Conservation (phyloP, 345 rosid genomes). For the Salix udensis region DNA sequence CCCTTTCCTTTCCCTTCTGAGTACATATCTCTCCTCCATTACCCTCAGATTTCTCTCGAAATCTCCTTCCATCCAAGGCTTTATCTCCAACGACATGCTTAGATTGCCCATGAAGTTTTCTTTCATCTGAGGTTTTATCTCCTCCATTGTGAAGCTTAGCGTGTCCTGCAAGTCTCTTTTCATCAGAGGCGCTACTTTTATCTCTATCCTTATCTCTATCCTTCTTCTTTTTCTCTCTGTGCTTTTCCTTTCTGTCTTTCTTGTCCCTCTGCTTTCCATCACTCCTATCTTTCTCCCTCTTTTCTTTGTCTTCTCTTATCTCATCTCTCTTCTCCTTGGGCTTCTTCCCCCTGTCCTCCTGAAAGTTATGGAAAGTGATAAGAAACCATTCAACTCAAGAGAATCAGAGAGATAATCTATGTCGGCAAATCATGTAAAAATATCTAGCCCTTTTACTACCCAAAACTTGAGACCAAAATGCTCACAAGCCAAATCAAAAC, state of each 20-base stretch:
- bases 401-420: too few relatives aligned
- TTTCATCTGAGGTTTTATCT: conserved; percentile 32
- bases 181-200: conserved; percentile 30
- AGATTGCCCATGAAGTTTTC: conserved; percentile 22
- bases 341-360: conserved; percentile 54
- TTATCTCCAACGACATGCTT: conserved; percentile 27
- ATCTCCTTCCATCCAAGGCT: not conserved
- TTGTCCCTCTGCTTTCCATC: conserved; percentile 47
- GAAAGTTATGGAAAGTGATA: conserved; percentile 4
- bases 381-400: too few relatives aligned
- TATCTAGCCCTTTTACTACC: too few relatives aligned
- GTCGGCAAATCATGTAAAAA: too few relatives aligned
- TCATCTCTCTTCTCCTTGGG: conserved; percentile 51
- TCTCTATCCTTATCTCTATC: conserved; percentile 35
- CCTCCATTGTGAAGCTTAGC: conserved; percentile 23
- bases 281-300: conserved; percentile 50
- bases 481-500: too few relatives aligned
- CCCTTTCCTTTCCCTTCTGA: too few relatives aligned
- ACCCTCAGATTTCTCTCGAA: not conserved
- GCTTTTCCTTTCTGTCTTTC: conserved; percentile 46
- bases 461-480: too few relatives aligned
- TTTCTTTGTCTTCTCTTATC: conserved; percentile 48
- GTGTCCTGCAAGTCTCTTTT: conserved; percentile 25
- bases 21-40: not conserved
- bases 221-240: conserved; percentile 12